phyloP scores from a whole-genome alignment of 495 filamentous ascomycete species.

The Lentithecium fluviatile region DNA sequence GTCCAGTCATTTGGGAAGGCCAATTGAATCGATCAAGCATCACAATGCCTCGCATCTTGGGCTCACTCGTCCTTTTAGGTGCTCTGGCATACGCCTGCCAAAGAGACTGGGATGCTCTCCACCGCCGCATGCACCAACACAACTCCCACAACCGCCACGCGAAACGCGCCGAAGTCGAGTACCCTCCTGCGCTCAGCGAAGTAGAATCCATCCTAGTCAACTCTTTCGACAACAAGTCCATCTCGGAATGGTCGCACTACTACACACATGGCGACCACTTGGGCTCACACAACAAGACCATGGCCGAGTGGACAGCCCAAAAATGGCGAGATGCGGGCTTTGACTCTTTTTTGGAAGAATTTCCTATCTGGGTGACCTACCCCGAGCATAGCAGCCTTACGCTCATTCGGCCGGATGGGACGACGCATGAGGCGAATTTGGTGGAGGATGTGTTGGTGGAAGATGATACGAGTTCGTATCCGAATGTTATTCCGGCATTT shows the following conservation, averaged over 20 bases:
- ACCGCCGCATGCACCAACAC: constrained; percentile 18
- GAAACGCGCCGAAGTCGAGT: constrained; percentile 19
- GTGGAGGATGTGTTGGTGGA: constrained; percentile 37
- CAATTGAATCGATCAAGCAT: neutral
- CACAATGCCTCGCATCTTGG: constrained; percentile 9
- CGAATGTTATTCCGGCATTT: constrained; percentile 38
- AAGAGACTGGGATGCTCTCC: constrained; percentile 25
- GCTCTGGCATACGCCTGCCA: constrained; percentile 27
- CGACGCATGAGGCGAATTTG: constrained; percentile 26
- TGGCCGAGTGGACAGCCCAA: constrained; percentile 32
- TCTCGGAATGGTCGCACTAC: constrained; percentile 26
- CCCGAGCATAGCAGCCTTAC: constrained; percentile 24
- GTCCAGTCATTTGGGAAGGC: no score
- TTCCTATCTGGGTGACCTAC: constrained; percentile 32
- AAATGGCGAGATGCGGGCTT: constrained; percentile 28
- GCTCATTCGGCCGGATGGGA: constrained; percentile 18
- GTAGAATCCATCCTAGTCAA: constrained; percentile 26
- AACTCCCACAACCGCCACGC: constrained; percentile 1
- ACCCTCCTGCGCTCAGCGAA: constrained; percentile 15
- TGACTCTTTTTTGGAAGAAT: constrained; percentile 26
- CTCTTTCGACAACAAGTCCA: constrained; percentile 31
- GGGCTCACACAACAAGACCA: constrained; percentile 28
- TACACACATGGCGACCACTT: constrained; percentile 32
- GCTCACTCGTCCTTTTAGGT: constrained; percentile 12
- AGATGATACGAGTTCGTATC: constrained; percentile 36